Conservation (phyloP, 2,329 filamentous ascomycete genomes). For the Diaporthe citrichinensis region DNA sequence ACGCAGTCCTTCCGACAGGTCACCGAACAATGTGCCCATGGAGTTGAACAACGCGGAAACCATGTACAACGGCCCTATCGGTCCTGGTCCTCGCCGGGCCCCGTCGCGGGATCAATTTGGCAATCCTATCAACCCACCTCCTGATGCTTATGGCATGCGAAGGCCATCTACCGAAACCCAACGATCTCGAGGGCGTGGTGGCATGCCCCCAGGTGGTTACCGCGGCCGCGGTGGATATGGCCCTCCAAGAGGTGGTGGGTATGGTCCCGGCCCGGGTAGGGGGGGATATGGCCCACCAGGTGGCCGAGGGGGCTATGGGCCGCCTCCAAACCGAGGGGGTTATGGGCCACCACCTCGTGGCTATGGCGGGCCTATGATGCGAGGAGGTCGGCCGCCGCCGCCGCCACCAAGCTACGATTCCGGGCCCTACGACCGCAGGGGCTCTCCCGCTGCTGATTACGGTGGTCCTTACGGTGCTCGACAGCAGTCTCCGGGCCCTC, state of each 20-base stretch:
- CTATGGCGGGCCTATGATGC: constrained; percentile 52
- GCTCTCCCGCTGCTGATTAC: constrained; percentile 56
- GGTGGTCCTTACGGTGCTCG: constrained; percentile 50
- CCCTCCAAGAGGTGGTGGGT: constrained; percentile 47
- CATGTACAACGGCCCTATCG: constrained; percentile 50
- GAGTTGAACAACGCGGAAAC: constrained; percentile 56
- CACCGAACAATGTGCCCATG: constrained; percentile 60
- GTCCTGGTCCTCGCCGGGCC: constrained; percentile 51
- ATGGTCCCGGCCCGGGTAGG: constrained; percentile 48
- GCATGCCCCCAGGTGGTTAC: constrained; percentile 59
- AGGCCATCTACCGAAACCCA: constrained; percentile 63
- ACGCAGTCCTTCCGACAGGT: constrained; percentile 72
- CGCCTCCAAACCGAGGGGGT: constrained; percentile 57
- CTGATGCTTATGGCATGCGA: constrained; percentile 62
- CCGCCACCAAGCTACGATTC: constrained; percentile 62
- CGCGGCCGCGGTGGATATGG: constrained; percentile 67
- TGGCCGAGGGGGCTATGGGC: constrained; percentile 62
- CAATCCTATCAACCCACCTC: constrained; percentile 64
- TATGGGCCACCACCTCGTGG: constrained; percentile 57
- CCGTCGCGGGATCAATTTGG: constrained; percentile 74
- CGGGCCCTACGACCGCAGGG: constrained; percentile 54
- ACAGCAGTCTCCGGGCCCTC: constrained; percentile 55
- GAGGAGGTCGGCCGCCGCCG: constrained; percentile 57
- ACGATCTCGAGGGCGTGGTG: constrained; percentile 69
- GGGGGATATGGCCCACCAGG: constrained; percentile 59